Base-by-base conservation (phyloP, 352 stramenopile species). In the Phytopythium aichiense region DNA sequence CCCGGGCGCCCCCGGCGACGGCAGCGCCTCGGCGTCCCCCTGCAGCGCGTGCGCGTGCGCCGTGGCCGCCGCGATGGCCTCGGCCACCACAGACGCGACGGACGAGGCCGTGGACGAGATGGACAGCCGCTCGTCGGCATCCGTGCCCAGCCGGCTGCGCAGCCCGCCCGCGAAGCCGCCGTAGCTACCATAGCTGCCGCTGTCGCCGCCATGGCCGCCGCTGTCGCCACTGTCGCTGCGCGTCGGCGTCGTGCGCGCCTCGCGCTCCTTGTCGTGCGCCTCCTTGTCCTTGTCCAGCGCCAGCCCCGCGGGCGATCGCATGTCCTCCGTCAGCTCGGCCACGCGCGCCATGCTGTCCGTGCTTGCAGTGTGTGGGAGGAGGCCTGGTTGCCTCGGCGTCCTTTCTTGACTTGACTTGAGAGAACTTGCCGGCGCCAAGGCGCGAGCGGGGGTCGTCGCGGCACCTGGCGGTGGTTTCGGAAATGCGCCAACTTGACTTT, bases 1-100 rank as follows among this genome's bases (percentile, higher is more conserved):
- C 31, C 76, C 69, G 0, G 66, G 66, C 4, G 59, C 72, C 37
- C 69, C 72, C n/a, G 71, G 68, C 15, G 66, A 73, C 20, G 66
- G 63, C 23, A 66, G 65, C 31, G 51, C 33, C 22, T 51, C 40
- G 13, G 7, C 28, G 15, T 53, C 43, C 12, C 43, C 23, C 25
- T 46, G 31, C n/a, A 35, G 35, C 0, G 20, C 31, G n/a, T 58
- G 52, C n/a, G 52, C 52, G n/a, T 45, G 56, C 30, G 25, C 38
- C 23, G 40, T 43, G 56, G 40, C 40, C 18, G 56, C 56, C 46
- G 43, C 43, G 43, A 62, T 53, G 20, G 56, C 56, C 56, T 48
- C 45, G 30, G 56, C 42, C 45, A 54, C 56, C 20, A 62, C 13
- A 9, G 56, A 60, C 35, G 54, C 54, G 13, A 60, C 54, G 2